Conservation (phyloP, 2,329 filamentous ascomycete genomes). For the Trichoderma lentiforme region DNA sequence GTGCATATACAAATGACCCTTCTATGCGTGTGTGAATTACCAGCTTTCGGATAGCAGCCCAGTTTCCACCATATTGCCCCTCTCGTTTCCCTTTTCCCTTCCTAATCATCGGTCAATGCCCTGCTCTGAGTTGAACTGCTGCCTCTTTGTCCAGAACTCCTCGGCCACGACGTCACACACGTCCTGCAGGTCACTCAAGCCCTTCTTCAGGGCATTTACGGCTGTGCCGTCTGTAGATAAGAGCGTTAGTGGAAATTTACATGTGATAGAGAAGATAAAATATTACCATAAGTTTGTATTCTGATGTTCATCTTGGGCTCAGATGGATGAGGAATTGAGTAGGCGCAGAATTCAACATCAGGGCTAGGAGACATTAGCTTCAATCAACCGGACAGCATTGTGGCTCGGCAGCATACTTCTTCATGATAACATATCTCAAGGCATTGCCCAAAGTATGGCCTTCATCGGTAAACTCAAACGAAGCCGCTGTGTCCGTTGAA, state of each 20-base stretch:
- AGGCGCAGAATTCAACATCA: constrained; percentile 95
- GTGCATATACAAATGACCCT: constrained; percentile 19
- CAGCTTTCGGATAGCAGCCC: neutral
- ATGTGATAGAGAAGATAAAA: neutral
- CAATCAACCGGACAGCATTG: neutral
- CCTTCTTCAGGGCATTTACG: constrained; percentile 84
- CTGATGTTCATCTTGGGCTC: constrained; percentile 95
- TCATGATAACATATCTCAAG: constrained; percentile 93
- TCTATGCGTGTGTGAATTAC: constrained; percentile 25
- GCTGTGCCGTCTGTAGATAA: constrained; percentile 67
- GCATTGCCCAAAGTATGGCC: constrained; percentile 96
- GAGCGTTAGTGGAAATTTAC: constrained; percentile 21
- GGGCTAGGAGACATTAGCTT: constrained; percentile 57
- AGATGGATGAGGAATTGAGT: constrained; percentile 94
- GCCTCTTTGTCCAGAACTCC: constrained; percentile 67
- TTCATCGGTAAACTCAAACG: constrained; percentile 91
- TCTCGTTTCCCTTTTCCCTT: neutral
- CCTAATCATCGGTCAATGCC: constrained; percentile 31
- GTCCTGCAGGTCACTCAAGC: constrained; percentile 81
- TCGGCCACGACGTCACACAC: constrained; percentile 92
- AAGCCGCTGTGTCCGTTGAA: constrained; percentile 81
- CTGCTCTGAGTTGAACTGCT: constrained; percentile 35
- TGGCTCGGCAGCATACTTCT: constrained; percentile 65
- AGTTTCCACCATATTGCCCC: constrained; percentile 12
- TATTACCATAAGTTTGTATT: constrained; percentile 92